Percentiles rank a stretch among this genome's conserved stretches.
phyloP scores from a whole-genome alignment of 106 monocot genomes.

The Chionographis japonica region DNA sequence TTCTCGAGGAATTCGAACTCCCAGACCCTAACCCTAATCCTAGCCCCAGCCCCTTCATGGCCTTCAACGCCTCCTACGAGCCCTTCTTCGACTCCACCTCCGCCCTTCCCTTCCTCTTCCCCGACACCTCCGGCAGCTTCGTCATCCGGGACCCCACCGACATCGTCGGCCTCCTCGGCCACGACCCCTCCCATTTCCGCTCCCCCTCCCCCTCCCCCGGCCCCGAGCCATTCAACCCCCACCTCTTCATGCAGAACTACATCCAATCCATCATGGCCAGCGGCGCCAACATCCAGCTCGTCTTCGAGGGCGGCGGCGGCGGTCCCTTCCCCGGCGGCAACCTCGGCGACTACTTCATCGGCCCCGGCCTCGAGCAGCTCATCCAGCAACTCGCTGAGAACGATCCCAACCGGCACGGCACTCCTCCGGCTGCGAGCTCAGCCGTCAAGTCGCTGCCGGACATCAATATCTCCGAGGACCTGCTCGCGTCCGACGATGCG shows the following conservation, averaged over 20 bases:
- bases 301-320: slow-evolving; percentile 37
- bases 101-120: slow-evolving; percentile 6
- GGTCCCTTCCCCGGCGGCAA: neutral
- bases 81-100: slow-evolving; percentile 5
- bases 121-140: slow-evolving; percentile 11
- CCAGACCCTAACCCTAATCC: slow-evolving; percentile 27
- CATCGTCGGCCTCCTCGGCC: slow-evolving; percentile 22
- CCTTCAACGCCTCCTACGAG: slow-evolving; percentile 1
- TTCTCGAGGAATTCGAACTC: slow-evolving; percentile 69
- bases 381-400: slow-evolving; percentile 79
- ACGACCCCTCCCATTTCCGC: slow-evolving; percentile 9
- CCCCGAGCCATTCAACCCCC: slow-evolving; percentile 33
- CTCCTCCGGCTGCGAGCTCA: slow-evolving; percentile 59
- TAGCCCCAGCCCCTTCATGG: slow-evolving; percentile 5
- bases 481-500: slow-evolving; percentile 39
- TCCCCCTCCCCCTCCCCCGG: neutral
- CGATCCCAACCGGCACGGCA: slow-evolving; percentile 75
- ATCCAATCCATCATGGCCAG: slow-evolving; percentile 30
- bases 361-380: slow-evolving; percentile 68
- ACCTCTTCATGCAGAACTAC: slow-evolving; percentile 45
- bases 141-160: slow-evolving; percentile 29
- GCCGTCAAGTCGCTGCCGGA: slow-evolving; percentile 39
- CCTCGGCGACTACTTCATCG: slow-evolving; percentile 64
- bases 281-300: slow-evolving; percentile 79
- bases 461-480: slow-evolving; percentile 28